Evolutionary conservation across 495 filamentous ascomycete genomes (phyloP), one percentile per base, ranked within the genome.

Genomic region (Coniosporium apollinis): DNA sequence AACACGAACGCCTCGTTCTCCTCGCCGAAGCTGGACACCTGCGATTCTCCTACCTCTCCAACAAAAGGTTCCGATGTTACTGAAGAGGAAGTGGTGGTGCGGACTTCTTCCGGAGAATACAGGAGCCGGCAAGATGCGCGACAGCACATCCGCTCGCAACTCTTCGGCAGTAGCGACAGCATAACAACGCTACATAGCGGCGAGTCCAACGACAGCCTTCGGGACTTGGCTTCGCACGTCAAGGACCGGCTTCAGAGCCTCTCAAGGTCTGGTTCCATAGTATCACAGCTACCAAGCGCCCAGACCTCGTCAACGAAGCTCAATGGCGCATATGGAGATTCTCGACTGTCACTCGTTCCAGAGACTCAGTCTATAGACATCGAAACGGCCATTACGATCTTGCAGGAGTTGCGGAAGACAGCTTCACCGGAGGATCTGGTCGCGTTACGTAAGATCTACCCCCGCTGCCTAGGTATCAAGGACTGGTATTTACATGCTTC

Each of bases 401-500:
- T 59, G 26, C 45, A 57, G 17, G 51, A 57, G 37, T 38, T 59
- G 21, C 46, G 47, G 39, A 56, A 50, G 42, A 57, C 41, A 36
- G 51, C 56, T 0, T 51, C 54, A 8, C 54, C 51, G 0, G 47
- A 55, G 19, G 51, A 59, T 20, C 43, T 59, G 22, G 50, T 48
- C 6, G 49, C 54, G 9, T 42, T 59, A 19, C 53, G 44, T 46
- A 43, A 30, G 41, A 41, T 14, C 13, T 10, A 13, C 10, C 19
- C n/a, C n/a, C n/a, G n/a, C n/a, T n/a, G n/a, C n/a, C n/a, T n/a
- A 13, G n/a, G 10, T 24, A 16, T 2, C 1, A 31, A 18, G 18
- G 13, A 7, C 19, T 38, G 11, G 38, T 32, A 16, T 32, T 32
- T n/a, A 30, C 25, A 13, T 37, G n/a, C n/a, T n/a, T n/a, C n/a